Conservation (phyloP, 2,329 filamentous ascomycete genomes). For the Cercospora sp. region DNA sequence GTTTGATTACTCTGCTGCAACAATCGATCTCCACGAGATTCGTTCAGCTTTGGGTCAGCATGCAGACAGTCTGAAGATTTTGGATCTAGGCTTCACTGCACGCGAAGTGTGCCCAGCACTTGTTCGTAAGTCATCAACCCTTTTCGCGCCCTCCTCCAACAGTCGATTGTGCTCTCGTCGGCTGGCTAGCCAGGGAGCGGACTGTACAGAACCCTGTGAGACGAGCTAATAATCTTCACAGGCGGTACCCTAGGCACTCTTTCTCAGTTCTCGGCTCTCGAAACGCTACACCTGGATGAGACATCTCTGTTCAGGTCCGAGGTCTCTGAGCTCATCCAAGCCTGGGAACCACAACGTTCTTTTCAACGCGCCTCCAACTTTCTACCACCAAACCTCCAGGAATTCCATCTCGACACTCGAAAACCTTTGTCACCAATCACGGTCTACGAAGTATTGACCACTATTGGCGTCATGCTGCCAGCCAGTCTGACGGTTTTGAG, state of each 20-base stretch:
- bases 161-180: not conserved
- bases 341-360: not conserved
- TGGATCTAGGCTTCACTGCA: not conserved
- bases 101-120: not conserved
- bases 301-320: not conserved
- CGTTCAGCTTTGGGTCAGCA: not conserved
- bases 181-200: not conserved
- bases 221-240: not conserved
- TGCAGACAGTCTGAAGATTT: not conserved
- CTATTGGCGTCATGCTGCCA: not conserved
- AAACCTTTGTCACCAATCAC: not conserved
- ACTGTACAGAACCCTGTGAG: not conserved
- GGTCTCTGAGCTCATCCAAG: not conserved
- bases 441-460: not conserved
- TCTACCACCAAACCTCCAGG: not conserved
- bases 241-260: not conserved
- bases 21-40: not conserved
- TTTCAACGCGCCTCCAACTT: not conserved
- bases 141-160: not conserved
- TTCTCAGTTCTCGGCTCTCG: not conserved
- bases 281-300: not conserved
- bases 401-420: not conserved
- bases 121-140: not conserved
- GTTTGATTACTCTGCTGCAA: not conserved
- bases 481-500: not conserved